Percentiles rank a stretch among this genome's conserved stretches.
Evolutionary conservation across 2,329 filamentous ascomycete genomes (phyloP).

Genomic region (Cercospora zeae-maydis): DNA sequence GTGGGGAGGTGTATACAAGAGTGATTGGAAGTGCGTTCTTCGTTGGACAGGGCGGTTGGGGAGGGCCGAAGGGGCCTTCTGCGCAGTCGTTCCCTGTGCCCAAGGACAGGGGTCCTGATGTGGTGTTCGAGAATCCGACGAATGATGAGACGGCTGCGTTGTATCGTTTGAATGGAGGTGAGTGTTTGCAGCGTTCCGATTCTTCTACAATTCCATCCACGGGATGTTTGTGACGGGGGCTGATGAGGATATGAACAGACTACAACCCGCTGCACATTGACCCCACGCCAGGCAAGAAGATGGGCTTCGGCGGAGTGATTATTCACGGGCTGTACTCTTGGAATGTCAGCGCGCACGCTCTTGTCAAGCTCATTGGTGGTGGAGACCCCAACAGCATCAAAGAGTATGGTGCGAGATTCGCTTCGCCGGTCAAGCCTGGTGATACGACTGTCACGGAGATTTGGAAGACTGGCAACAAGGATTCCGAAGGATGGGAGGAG

Average conservation of each 20-base stretch:
- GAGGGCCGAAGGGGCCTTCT: conserved; percentile 80
- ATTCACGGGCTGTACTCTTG: conserved; percentile 87
- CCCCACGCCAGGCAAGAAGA: conserved; percentile 71
- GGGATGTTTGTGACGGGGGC: not conserved
- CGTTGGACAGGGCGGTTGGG: conserved; percentile 78
- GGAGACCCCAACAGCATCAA: conserved; percentile 77
- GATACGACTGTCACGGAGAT: conserved; percentile 78
- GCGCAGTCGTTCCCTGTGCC: conserved; percentile 76
- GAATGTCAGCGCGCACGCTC: conserved; percentile 61
- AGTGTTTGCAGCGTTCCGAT: not conserved
- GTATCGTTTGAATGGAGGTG: conserved; percentile 71
- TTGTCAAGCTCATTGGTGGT: conserved; percentile 69
- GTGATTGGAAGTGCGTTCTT: conserved; percentile 71
- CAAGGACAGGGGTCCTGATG: conserved; percentile 66
- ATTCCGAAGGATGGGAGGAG: conserved; percentile 70
- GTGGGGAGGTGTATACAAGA: conserved; percentile 67
- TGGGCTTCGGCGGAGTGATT: conserved; percentile 87
- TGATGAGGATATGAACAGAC: conserved; percentile 47
- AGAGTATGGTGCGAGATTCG: conserved; percentile 87
- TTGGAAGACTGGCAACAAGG: conserved; percentile 69
- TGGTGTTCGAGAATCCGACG: conserved; percentile 66
- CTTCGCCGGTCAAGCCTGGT: conserved; percentile 76
- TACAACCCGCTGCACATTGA: conserved; percentile 91
- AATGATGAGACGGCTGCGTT: conserved; percentile 68
- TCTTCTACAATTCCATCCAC: not conserved